Conservation (phyloP, 1,139 yeast species). For the Lodderomyces orthopsilosis region DNA sequence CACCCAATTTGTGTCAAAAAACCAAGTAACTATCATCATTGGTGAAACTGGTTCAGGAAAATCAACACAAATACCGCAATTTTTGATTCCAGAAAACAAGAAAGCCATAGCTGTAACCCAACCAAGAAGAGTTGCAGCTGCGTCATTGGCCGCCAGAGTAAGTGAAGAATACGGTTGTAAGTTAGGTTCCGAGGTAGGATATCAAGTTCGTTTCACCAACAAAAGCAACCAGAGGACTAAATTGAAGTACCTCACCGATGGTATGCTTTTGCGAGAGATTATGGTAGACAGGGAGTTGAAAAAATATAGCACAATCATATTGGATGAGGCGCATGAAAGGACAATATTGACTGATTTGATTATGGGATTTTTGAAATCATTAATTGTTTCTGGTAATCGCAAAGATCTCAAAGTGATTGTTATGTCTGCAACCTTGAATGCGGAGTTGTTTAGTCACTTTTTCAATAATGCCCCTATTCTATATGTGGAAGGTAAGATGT, state of each 20-base stretch:
- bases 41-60: slow-evolving; percentile 99
- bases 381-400: slow-evolving; percentile 47
- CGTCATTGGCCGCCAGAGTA: slow-evolving; percentile 88
- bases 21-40: slow-evolving; percentile 74
- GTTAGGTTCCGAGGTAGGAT: slow-evolving; percentile 86
- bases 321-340: slow-evolving; percentile 98
- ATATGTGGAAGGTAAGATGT: slow-evolving; percentile 87
- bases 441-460: slow-evolving; percentile 79
- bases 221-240: slow-evolving; percentile 47
- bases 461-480: slow-evolving; percentile 77
- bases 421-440: slow-evolving; percentile 97
- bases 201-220: slow-evolving; percentile 78
- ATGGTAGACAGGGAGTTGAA: slow-evolving; percentile 69
- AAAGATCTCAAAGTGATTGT: slow-evolving; percentile 59
- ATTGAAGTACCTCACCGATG: slow-evolving; percentile 88
- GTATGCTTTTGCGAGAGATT: slow-evolving; percentile 91
- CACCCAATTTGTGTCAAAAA: slow-evolving; percentile 48
- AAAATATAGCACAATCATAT: slow-evolving; percentile 72
- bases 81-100: slow-evolving; percentile 52
- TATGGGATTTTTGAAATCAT: slow-evolving; percentile 78
- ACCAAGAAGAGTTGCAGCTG: slow-evolving; percentile 97
- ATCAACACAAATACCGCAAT: slow-evolving; percentile 96
- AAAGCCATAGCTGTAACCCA: slow-evolving; percentile 86
- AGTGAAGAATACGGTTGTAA: slow-evolving; percentile 80
- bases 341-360: slow-evolving; percentile 87